phyloP scores from a whole-genome alignment of 306 rosid genomes.

The Glycine soja region DNA sequence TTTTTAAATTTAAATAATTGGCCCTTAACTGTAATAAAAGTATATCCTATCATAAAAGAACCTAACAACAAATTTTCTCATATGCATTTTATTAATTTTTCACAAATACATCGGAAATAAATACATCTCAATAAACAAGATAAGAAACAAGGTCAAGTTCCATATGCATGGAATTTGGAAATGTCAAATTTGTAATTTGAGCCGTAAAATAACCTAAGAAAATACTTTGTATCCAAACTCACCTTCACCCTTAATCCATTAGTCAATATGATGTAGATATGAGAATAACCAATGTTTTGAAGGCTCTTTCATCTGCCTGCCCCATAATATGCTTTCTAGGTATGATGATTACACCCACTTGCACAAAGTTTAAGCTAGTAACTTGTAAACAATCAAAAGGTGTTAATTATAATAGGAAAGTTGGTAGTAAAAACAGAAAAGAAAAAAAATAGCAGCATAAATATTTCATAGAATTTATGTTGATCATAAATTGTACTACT shows the following conservation, averaged over 20 bases:
- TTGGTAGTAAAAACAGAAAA: constrained; percentile 12
- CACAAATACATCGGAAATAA: no score
- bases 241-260: constrained; percentile 98
- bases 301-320: constrained; percentile 90
- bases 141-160: constrained; percentile 9
- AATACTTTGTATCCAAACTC: constrained; percentile 30
- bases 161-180: constrained; percentile 35
- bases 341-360: constrained; percentile 96
- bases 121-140: no score
- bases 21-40: no score
- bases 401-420: background rate
- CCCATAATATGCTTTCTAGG: constrained; percentile 97
- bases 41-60: no score
- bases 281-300: constrained; percentile 87
- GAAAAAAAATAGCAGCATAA: background rate
- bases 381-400: constrained; percentile 3
- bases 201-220: constrained; percentile 17
- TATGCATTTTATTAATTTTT: no score
- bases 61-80: no score
- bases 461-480: background rate
- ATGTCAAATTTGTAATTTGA: constrained; percentile 37
- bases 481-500: constrained; percentile 3
- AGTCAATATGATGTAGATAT: constrained; percentile 92
- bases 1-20: no score
- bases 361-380: constrained; percentile 49